Evolutionary conservation across 345 rosid species (phyloP).

Genomic region (Turnera subulata): DNA sequence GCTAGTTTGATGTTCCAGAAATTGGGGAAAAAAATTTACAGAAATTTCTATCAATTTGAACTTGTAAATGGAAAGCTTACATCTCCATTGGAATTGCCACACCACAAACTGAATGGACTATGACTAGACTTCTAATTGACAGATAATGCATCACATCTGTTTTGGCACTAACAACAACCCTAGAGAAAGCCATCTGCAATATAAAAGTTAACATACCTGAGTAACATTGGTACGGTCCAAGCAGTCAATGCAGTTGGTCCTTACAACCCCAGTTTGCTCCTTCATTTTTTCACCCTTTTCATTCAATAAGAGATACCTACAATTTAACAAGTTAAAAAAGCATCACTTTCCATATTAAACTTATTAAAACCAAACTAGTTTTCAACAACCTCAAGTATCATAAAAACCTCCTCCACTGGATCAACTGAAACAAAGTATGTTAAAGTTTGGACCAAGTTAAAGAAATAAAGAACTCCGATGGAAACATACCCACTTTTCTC

Average conservation of each 20-base stretch:
- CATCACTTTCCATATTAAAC: no score
- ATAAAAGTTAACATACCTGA: slow-evolving; percentile 43
- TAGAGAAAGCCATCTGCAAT: no score
- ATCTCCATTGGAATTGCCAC: no score
- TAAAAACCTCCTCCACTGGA: slow-evolving; percentile 8
- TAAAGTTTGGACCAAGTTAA: not conserved
- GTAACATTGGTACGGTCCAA: slow-evolving; percentile 98
- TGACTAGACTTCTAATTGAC: no score
- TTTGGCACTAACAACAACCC: no score
- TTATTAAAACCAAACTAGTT: not conserved
- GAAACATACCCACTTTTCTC: slow-evolving; percentile 72
- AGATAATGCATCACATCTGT: no score
- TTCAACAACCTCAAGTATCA: not conserved
- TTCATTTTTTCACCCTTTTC: slow-evolving; percentile 94
- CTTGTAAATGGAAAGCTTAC: no score
- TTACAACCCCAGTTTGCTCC: slow-evolving; percentile 88
- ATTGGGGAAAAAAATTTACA: no score
- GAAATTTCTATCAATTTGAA: no score
- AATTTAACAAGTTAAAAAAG: no score
- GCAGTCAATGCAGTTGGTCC: slow-evolving; percentile 98
- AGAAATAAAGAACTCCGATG: not conserved
- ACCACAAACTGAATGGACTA: no score
- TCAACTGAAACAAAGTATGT: slow-evolving; percentile 11
- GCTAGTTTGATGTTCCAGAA: no score
- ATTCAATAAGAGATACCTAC: slow-evolving; percentile 78